Base-by-base conservation (phyloP, 169 alveolate genomes). In the Eimeria necatrix region DNA sequence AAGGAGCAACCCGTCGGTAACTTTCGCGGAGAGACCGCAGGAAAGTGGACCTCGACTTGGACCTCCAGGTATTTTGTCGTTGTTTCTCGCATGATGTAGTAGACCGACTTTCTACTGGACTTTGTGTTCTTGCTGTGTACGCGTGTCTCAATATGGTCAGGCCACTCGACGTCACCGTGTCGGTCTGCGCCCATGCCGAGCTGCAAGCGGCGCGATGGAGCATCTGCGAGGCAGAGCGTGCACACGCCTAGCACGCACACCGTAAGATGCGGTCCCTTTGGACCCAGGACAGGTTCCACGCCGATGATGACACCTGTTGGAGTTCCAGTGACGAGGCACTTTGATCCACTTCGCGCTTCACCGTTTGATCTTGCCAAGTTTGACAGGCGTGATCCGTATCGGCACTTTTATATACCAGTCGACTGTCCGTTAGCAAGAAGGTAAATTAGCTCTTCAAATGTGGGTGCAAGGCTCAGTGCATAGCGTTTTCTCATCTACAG, bases 351-450 rank as follows among this genome's bases (percentile, higher is more conserved):
- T 5, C 95, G 95, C 46, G 64, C 95, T 14, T 53, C 89, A 16
- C 96, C 96, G 7, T 94, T 94, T 53, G 96, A 94, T 48, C 73
- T 89, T 48, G 53, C 90, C 71, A 94, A 94, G 80, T 94, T 94
- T 71, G 96, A 94, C 48, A 74, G 98, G 59, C 85, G 98, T 80
- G 98, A 97, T 90, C 97, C 98, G 61, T 91, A 80, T 61, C 90
- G 94, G 76, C 96, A 97, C 73, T 97, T 97, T 80, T 97, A 97
- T 90, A 76, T 97, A 24, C 98, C 98, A 16, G 96, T 97, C 24
- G 98, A 97, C 93, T 97, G 98, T 85, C 98, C 98, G 46, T 95
- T 32, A 32, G 41, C 41, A 32, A 32, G 41, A 2, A 32, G 41
- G 41, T 32, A 32, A 32, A 32, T 32, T 32, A 32, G 41, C 41